phyloP scores from a whole-genome alignment of 768 basidiomycete genomes.

The Mycena indigotica region DNA sequence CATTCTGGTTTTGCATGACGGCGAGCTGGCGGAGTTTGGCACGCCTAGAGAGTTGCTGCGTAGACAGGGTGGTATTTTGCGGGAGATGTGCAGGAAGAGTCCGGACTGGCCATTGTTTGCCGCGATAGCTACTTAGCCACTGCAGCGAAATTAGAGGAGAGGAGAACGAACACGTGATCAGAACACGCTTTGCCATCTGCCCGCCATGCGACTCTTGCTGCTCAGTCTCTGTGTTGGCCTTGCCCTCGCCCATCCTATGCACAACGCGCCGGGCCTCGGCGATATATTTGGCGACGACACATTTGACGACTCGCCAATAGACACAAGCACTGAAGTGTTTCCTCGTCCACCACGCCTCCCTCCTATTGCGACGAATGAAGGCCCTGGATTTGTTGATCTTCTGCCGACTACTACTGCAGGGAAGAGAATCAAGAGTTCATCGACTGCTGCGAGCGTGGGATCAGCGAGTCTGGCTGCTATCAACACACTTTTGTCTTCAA shows the following conservation, averaged over 20 bases:
- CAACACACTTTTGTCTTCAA: background rate
- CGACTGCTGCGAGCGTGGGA: background rate
- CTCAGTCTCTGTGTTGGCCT: conserved; percentile 6
- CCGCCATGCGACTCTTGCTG: conserved; percentile 15
- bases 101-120: conserved; percentile 51
- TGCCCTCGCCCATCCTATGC: conserved; percentile 18
- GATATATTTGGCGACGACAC: conserved; percentile 23
- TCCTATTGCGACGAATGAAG: conserved; percentile 1
- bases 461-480: background rate
- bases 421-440: background rate
- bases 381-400: background rate
- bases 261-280: conserved; percentile 15
- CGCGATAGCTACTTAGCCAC: conserved; percentile 18
- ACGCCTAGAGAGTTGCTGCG: conserved; percentile 58
- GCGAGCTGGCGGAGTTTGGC: conserved; percentile 77
- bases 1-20: conserved; percentile 72
- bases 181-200: background rate
- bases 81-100: conserved; percentile 68
- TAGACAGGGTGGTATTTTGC: conserved; percentile 60
- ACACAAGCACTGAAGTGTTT: background rate
- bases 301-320: background rate
- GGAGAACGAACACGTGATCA: background rate
- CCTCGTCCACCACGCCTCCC: background rate
- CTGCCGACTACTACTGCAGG: background rate
- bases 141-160: background rate